Evolutionary conservation across 441 rosid species (phyloP), one percentile per base, ranked within the genome.

Genomic region (Dalechampia spathulata): DNA sequence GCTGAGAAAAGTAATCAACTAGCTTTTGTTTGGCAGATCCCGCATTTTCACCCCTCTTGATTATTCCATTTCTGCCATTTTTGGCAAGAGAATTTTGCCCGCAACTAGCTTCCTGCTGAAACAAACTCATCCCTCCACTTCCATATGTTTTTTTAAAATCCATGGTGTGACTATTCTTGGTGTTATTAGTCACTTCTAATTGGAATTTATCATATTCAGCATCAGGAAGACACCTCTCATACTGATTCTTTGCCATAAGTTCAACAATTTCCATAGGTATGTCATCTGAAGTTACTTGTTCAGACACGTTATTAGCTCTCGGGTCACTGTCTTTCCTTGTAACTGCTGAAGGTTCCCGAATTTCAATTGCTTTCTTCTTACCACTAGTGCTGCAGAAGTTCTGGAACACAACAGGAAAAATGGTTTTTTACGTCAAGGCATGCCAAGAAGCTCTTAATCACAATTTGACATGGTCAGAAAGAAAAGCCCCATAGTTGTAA

Each of bases 251-350:
- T 60, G 99, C 97, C 90, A 90, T 80, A 59, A 90, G 94, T 74
- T 94, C 98, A 21, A 82, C 96, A 53, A 94, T 84, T 71, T 90
- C 99, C 99, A 87, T 85, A 8, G 96, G 91, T 59, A 83, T 82
- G 64, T 92, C 99, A 76, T 89, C 97, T 40, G 40, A 55, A 66
- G 51, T 60, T 64, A 75, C 83, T 58, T 63, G 85, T 57, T 90
- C 97, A 62, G 79, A 39, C 12, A 54, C 61, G 45, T 62, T 75
- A 61, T 66, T 85, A 57, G 71, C 72, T 68, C 49, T 66, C 55
- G 70, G 77, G 57, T 70, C 63, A 43, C 51, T 20, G 36, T 62
- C 74, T 52, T 72, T 77, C 74, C 62, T 67, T 52, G 58, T 14
- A 55, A 67, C 30, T 37, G 72, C 67, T 36, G 67, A 48, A 62